phyloP scores from a whole-genome alignment of 768 basidiomycete genomes.

The Russula griseocarnosa region DNA sequence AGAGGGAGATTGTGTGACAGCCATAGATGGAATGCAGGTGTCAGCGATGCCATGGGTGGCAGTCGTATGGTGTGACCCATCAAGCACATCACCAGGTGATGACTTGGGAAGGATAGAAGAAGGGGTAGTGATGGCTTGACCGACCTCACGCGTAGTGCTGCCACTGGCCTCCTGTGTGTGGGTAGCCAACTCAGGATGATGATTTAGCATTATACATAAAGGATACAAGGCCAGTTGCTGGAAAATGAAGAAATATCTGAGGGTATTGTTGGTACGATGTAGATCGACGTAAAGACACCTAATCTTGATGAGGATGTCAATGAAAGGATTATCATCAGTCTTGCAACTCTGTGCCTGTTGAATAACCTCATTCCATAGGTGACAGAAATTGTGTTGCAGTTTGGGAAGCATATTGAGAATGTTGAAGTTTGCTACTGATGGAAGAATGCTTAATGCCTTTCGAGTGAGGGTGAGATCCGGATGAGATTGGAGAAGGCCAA shows the following conservation, averaged over 20 bases:
- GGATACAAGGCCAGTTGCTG: neutral
- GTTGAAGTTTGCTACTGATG: neutral
- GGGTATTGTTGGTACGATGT: neutral
- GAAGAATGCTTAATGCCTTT: neutral
- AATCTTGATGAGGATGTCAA: neutral
- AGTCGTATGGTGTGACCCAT: neutral
- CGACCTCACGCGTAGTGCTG: neutral
- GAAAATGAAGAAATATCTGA: too few species aligned
- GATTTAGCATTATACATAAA: neutral
- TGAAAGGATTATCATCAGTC: neutral
- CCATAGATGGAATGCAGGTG: too few species aligned
- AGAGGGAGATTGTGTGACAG: neutral
- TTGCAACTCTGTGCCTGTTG: neutral
- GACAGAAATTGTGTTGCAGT: slow-evolving; percentile 3
- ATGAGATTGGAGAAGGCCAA: neutral
- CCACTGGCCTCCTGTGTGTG: neutral
- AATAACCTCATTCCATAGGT: slow-evolving; percentile 5
- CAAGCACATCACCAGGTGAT: neutral
- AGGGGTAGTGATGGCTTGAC: neutral
- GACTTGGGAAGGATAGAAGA: neutral
- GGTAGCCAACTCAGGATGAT: neutral
- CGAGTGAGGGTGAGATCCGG: neutral
- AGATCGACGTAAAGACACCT: neutral
- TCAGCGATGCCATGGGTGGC: too few species aligned
- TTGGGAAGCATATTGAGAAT: neutral